These are phyloP conservation scores for Ganoderma leucocontextum DNA, from an alignment of 1,284 basidiomycete genomes.

Conservation along the genomic window DNA sequence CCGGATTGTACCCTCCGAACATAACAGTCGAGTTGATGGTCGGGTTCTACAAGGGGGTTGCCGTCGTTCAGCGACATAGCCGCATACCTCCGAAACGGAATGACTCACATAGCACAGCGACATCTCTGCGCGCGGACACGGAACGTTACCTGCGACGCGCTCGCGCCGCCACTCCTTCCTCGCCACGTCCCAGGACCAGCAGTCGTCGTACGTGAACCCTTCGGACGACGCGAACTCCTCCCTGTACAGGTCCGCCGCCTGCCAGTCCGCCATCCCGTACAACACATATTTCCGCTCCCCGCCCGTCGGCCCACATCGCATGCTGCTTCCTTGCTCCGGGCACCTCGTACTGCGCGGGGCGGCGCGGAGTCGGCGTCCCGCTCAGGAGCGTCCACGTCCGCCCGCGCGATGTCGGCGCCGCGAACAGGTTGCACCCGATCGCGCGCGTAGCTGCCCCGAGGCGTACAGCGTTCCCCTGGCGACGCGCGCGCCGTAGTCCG, in stretches of 20 bases:
- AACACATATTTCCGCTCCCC: slow-evolving; percentile 45
- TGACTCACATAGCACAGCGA: slow-evolving; percentile 46
- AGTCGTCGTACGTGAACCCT: slow-evolving; percentile 47
- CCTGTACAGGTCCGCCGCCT: slow-evolving; percentile 34
- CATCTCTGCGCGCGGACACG: slow-evolving; percentile 49
- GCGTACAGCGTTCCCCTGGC: slow-evolving; percentile 36
- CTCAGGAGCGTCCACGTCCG: slow-evolving; percentile 34
- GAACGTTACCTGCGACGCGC: slow-evolving; percentile 47
- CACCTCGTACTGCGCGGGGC: slow-evolving; percentile 25
- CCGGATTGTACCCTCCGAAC: slow-evolving; percentile 52
- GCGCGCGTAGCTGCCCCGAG: slow-evolving; percentile 32
- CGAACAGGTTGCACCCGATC: slow-evolving; percentile 39
- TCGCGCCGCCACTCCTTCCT: slow-evolving; percentile 47
- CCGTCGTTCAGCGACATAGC: not conserved
- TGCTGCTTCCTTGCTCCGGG: slow-evolving; percentile 45
- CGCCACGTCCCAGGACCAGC: slow-evolving; percentile 51
- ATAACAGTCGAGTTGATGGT: slow-evolving; percentile 47
- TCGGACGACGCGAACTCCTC: slow-evolving; percentile 37
- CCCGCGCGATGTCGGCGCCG: slow-evolving; percentile 36
- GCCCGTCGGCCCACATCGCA: slow-evolving; percentile 43
- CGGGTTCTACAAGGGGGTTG: slow-evolving; percentile 41
- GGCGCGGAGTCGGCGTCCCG: slow-evolving; percentile 21
- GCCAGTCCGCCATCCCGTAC: slow-evolving; percentile 47
- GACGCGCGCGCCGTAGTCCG: slow-evolving; percentile 43
- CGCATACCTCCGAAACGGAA: not conserved